phyloP scores from a whole-genome alignment of 202 grass and related monocot species.

The Zizania palustris region DNA sequence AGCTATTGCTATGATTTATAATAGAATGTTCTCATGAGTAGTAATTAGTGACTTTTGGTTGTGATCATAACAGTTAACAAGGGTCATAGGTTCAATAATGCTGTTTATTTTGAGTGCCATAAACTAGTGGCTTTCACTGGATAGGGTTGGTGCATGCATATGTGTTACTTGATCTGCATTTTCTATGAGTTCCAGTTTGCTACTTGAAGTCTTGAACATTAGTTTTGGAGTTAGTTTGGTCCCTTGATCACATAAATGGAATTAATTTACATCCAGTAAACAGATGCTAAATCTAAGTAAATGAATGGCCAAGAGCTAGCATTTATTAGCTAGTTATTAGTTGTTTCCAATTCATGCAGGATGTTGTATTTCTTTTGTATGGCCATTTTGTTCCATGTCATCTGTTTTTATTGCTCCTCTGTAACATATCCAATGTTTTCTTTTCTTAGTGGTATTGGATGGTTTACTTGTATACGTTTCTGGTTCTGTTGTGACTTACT shows the following conservation, averaged over 20 bases:
- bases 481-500: constrained; percentile 1
- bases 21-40: neutral
- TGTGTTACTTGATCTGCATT: neutral
- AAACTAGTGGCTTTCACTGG: neutral
- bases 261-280: neutral
- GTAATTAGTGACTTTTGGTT: neutral
- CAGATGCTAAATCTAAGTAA: neutral
- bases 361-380: neutral
- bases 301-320: neutral
- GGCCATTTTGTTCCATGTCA: neutral
- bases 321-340: neutral
- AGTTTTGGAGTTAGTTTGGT: too few species aligned
- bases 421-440: neutral
- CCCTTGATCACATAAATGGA: too few species aligned
- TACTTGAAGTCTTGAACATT: too few species aligned
- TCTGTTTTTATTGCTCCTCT: neutral
- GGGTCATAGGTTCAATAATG: neutral
- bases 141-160: neutral
- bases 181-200: neutral
- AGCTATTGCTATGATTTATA: neutral
- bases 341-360: neutral
- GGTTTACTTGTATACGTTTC: neutral
- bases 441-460: neutral
- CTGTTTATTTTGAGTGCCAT: neutral
- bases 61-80: constrained; percentile 13